Evolutionary conservation across 176 grass and related monocot genomes (phyloP).

Genomic region (Triticum monococcum): DNA sequence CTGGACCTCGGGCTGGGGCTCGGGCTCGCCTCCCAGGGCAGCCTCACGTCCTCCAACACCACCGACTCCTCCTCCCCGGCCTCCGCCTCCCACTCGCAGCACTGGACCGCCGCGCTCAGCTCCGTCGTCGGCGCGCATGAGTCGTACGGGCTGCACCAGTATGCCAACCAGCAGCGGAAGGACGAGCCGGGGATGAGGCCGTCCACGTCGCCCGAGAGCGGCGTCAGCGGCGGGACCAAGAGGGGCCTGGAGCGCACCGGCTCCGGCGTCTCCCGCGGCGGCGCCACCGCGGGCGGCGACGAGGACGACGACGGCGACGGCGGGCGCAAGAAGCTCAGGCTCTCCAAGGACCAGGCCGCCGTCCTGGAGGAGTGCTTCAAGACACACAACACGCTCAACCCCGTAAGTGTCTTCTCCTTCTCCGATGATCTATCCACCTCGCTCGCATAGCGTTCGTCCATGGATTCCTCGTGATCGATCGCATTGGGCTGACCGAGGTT

Average conservation of each 20-base stretch:
- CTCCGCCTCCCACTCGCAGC: background rate
- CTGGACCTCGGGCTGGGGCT: constrained; percentile 55
- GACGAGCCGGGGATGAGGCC: constrained; percentile 4
- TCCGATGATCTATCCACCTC: too few relatives aligned
- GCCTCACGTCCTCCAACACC: constrained; percentile 46
- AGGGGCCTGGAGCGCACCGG: constrained; percentile 37
- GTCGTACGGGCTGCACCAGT: background rate
- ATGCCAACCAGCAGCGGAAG: background rate
- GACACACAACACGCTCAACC: constrained; percentile 93
- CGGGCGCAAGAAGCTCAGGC: constrained; percentile 77
- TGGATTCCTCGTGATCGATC: background rate
- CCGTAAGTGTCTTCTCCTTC: constrained; percentile 26
- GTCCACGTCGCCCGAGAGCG: constrained; percentile 78
- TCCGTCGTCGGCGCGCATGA: constrained; percentile 23
- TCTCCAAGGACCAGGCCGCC: constrained; percentile 89
- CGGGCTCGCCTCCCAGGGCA: constrained; percentile 57
- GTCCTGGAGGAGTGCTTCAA: constrained; percentile 97
- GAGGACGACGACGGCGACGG: constrained; percentile 76
- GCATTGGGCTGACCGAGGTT: background rate
- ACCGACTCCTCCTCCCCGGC: constrained; percentile 19
- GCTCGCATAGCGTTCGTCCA: background rate
- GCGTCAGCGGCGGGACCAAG: constrained; percentile 47
- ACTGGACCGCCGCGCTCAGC: constrained; percentile 34
- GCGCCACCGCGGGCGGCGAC: constrained; percentile 1
- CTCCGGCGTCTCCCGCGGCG: constrained; percentile 36